Evolutionary conservation across 768 basidiomycete genomes (phyloP).

Genomic region (Astraeus odoratus): DNA sequence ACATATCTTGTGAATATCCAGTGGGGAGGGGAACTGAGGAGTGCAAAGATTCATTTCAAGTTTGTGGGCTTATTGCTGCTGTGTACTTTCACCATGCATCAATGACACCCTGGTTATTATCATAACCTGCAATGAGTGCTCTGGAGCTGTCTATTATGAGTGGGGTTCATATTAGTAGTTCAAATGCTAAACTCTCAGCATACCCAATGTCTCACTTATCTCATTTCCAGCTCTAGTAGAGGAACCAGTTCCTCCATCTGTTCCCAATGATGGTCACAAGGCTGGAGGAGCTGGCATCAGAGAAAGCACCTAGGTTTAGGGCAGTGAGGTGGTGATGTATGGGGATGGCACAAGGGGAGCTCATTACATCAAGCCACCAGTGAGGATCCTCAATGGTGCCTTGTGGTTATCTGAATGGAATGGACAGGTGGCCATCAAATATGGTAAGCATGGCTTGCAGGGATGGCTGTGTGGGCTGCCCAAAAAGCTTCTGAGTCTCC

Average conservation of each 20-base stretch:
- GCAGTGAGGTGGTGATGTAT: conserved; percentile 24
- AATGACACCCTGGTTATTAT: conserved; percentile 2
- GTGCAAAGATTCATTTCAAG: conserved; percentile 1
- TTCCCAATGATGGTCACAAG: conserved; percentile 27
- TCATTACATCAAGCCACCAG: neutral
- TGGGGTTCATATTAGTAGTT: conserved; percentile 25
- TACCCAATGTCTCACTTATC: conserved; percentile 34
- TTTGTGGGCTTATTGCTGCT: neutral
- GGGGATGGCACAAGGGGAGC: neutral
- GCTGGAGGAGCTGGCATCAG: conserved; percentile 35
- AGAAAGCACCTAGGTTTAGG: conserved; percentile 29
- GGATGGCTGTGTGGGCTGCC: conserved; percentile 33
- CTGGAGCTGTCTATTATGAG: neutral
- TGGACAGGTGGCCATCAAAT: conserved; percentile 24
- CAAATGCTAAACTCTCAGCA: conserved; percentile 41
- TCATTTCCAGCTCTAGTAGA: conserved; percentile 25
- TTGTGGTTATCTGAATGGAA: conserved; percentile 14
- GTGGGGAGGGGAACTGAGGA: neutral
- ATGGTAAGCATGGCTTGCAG: conserved; percentile 31
- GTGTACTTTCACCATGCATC: conserved; percentile 1
- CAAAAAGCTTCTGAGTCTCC: conserved; percentile 14
- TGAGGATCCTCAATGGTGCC: conserved; percentile 12
- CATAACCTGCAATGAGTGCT: conserved; percentile 1
- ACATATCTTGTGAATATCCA: conserved; percentile 27
- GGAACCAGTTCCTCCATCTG: conserved; percentile 27